These are phyloP conservation scores for Epithemia pelagica DNA, from an alignment of 108 stramenopile species.

Conservation along the genomic window DNA sequence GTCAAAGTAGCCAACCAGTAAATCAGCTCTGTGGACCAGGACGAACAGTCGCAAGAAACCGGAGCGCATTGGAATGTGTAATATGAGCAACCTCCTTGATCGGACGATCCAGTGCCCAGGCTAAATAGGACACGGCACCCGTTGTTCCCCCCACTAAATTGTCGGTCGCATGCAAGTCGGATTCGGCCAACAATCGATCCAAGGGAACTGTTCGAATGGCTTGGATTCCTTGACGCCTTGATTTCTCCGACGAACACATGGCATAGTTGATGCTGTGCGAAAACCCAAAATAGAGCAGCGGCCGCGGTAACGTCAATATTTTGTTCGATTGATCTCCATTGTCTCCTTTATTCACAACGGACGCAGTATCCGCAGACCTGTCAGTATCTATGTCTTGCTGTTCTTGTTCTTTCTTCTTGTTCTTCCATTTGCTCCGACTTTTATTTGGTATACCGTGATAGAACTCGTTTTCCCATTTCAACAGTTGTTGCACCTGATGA, in stretches of 20 bases:
- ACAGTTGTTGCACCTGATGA: conserved; percentile 67
- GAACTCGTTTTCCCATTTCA: conserved; percentile 34
- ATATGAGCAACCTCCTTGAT: neutral
- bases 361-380: too few relatives aligned
- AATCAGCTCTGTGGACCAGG: too few relatives aligned
- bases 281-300: conserved; percentile 79
- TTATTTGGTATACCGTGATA: conserved; percentile 6
- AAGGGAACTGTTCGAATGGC: conserved; percentile 57
- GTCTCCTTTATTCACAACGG: neutral
- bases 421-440: conserved; percentile 2
- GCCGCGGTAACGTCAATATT: neutral
- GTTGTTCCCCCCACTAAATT: conserved; percentile 66
- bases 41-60: neutral
- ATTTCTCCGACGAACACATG: conserved; percentile 65
- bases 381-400: too few relatives aligned
- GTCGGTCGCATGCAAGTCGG: conserved; percentile 56
- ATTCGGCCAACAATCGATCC: conserved; percentile 69
- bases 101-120: conserved; percentile 25
- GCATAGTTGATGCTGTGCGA: conserved; percentile 67
- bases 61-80: neutral
- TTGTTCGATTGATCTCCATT: conserved; percentile 8
- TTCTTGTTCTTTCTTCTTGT: neutral
- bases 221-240: conserved; percentile 43
- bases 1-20: too few relatives aligned
- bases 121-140: conserved; percentile 59